These are phyloP conservation scores for Erysiphe pulchra DNA, from an alignment of 2,329 filamentous ascomycete species.

Conservation along the genomic window DNA sequence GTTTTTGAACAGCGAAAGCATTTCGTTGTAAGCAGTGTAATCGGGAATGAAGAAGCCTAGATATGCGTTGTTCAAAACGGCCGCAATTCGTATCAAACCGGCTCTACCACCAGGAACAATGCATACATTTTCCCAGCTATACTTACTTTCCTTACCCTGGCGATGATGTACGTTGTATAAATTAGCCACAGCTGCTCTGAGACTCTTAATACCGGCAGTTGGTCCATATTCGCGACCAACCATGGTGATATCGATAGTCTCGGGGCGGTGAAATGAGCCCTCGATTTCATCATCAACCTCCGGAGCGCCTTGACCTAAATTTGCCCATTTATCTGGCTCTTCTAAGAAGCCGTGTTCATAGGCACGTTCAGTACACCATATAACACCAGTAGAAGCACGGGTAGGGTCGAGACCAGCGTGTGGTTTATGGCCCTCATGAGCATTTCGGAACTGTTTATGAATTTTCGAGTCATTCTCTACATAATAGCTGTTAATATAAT, in stretches of 20 bases:
- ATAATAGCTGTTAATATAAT: not conserved
- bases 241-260: conserved; percentile 50
- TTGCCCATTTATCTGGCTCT: conserved; percentile 64
- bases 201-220: conserved; percentile 75
- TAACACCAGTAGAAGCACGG: conserved; percentile 73
- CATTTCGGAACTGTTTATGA: conserved; percentile 69
- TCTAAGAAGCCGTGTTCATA: conserved; percentile 74
- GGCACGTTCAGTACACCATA: conserved; percentile 77
- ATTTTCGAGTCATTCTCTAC: conserved; percentile 60
- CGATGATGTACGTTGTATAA: conserved; percentile 88
- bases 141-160: conserved; percentile 64
- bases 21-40: conserved; percentile 95
- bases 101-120: conserved; percentile 87
- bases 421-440: conserved; percentile 72
- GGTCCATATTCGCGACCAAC: conserved; percentile 74
- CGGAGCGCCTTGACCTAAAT: conserved; percentile 78
- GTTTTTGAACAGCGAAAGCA: conserved; percentile 86
- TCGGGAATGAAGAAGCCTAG: conserved; percentile 85
- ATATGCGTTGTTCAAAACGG: conserved; percentile 77
- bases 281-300: conserved; percentile 85
- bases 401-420: conserved; percentile 78
- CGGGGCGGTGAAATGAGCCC: conserved; percentile 66
- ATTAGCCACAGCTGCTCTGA: conserved; percentile 68
- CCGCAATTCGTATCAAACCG: conserved; percentile 81
- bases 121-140: conserved; percentile 93